phyloP scores from a whole-genome alignment of 257 asterid genomes.

The Solanum chiquidenum region DNA sequence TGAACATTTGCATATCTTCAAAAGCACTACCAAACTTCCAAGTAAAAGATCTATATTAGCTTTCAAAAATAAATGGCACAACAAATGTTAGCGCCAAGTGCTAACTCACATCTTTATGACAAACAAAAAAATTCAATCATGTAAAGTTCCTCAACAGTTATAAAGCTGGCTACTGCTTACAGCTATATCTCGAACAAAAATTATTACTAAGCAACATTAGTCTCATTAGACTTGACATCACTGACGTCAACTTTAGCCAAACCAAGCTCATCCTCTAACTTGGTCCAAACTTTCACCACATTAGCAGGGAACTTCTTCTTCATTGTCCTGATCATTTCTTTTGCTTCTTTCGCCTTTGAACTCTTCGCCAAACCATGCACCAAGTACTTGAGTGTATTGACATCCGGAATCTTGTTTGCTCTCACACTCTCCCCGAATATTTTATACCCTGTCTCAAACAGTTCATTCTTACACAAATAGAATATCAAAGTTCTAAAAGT shows the following conservation, averaged over 20 bases:
- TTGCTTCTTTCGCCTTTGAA: slow-evolving; percentile 38
- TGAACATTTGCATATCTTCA: background rate
- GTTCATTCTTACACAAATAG: slow-evolving; percentile 45
- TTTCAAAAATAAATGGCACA: background rate
- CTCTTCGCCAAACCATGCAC: slow-evolving; percentile 45
- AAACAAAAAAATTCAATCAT: background rate
- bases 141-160: background rate
- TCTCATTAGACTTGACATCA: background rate
- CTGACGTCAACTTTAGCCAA: slow-evolving; percentile 12
- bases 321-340: slow-evolving; percentile 47
- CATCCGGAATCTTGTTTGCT: slow-evolving; percentile 59
- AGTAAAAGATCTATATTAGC: background rate
- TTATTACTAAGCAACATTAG: background rate
- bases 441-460: slow-evolving; percentile 43
- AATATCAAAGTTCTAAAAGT: slow-evolving; percentile 62
- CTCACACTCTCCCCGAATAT: slow-evolving; percentile 59
- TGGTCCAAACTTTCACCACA: slow-evolving; percentile 55
- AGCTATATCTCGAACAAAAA: slow-evolving; percentile 1
- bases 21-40: background rate
- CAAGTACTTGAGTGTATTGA: slow-evolving; percentile 58
- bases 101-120: slow-evolving; percentile 1
- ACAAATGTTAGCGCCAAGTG: background rate
- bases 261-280: slow-evolving; percentile 40
- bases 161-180: background rate
- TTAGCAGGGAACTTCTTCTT: slow-evolving; percentile 58